A percentile compares a stretch with the other conserved stretches of the same genome.
These are phyloP conservation scores for Fraxinus xanthoxyloides DNA, from an alignment of 305 asterid species.

Conservation along the genomic window DNA sequence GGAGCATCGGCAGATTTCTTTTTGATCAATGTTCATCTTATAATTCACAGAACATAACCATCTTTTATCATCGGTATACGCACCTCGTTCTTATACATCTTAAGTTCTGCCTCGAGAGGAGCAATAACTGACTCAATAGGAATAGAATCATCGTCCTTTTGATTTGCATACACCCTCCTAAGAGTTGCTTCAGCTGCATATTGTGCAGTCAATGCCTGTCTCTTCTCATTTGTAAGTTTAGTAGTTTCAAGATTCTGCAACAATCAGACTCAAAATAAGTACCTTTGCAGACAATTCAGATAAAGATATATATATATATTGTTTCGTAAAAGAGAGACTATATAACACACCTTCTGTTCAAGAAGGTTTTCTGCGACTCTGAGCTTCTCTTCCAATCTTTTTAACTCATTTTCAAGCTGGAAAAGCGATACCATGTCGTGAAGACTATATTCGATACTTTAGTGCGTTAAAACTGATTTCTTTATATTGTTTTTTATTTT, in stretches of 20 bases:
- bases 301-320: neutral
- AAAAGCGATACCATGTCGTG: neutral
- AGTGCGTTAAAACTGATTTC: neutral
- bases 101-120: conserved; percentile 90
- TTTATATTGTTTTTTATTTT: neutral
- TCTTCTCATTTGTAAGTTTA: conserved; percentile 62
- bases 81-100: conserved; percentile 76
- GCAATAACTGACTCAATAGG: conserved; percentile 75
- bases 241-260: conserved; percentile 77
- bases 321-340: neutral
- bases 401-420: conserved; percentile 64
- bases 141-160: conserved; percentile 65
- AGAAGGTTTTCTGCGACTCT: conserved; percentile 45
- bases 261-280: neutral
- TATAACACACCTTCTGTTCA: conserved; percentile 58
- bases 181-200: conserved; percentile 94
- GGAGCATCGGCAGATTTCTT: neutral
- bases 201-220: conserved; percentile 79
- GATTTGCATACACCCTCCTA: conserved; percentile 73
- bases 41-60: neutral
- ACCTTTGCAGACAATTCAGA: neutral
- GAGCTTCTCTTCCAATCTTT: conserved; percentile 60
- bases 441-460: neutral
- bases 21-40: neutral
- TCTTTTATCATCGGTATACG: neutral